These are phyloP conservation scores for Arabis alpina DNA, from an alignment of 345 rosid genomes.

Conservation along the genomic window DNA sequence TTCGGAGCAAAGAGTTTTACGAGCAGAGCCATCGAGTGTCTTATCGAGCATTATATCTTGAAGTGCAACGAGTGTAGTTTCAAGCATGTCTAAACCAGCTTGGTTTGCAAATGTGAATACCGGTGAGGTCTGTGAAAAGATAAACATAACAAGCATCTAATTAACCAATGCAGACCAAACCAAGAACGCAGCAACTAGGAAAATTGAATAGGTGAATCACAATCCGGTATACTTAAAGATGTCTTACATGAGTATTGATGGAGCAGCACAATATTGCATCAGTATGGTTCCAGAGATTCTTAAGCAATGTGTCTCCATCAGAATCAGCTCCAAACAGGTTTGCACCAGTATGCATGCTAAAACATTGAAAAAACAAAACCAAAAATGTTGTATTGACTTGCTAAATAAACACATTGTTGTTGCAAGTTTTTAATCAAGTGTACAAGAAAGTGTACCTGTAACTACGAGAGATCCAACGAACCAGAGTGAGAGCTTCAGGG, in stretches of 20 bases:
- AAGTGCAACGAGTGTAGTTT: constrained; percentile 92
- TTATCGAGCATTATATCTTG: constrained; percentile 96
- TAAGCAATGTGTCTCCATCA: constrained; percentile 68
- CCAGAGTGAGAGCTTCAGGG: constrained; percentile 92
- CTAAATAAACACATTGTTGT: background rate
- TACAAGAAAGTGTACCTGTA: constrained; percentile 59
- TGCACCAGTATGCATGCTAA: constrained; percentile 68
- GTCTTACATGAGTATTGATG: constrained; percentile 69
- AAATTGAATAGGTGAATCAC: too few species aligned
- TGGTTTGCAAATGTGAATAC: constrained; percentile 90
- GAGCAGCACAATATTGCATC: constrained; percentile 96
- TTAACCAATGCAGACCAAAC: too few species aligned
- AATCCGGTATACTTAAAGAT: too few species aligned
- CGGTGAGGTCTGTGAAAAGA: constrained; percentile 64
- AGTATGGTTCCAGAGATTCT: constrained; percentile 85
- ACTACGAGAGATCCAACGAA: constrained; percentile 79
- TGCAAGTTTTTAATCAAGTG: background rate
- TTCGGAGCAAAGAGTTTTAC: constrained; percentile 75
- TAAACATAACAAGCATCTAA: too few species aligned
- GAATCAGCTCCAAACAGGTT: constrained; percentile 60
- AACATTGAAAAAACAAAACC: constrained; percentile 10
- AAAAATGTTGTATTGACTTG: background rate
- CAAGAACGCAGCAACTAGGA: too few species aligned
- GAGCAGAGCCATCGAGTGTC: constrained; percentile 81
- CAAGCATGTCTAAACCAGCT: constrained; percentile 98